Evolutionary conservation across 139 green algal species (phyloP), one percentile per base, ranked within the genome.

Genomic region (Coelastrella sp.): DNA sequence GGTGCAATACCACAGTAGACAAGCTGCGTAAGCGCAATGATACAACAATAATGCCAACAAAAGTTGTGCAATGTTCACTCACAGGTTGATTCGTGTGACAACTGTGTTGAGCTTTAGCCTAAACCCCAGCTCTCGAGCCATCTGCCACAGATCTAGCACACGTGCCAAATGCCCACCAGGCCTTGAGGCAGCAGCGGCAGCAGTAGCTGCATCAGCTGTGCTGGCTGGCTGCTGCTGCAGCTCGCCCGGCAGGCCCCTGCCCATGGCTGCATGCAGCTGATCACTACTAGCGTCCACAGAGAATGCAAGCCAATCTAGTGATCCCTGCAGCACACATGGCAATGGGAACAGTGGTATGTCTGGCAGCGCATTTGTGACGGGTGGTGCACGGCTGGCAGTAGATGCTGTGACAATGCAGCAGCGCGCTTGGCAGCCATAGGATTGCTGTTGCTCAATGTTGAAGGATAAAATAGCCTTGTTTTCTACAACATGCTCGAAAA

Each of bases 71-170:
- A 3, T 10, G n/a, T n/a, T 71, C 3, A 10, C 61, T 71, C 3
- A 71, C 89, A 90, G 20, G 82, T 90, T 87, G 59, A 61, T 22
- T 3, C 60, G 47, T 7, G 20, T 61, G 4, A 92, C 75, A 11
- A 92, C 89, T 19, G 83, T 90, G 73, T 92, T 92, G 6, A 92
- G 89, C 83, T 92, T 92, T n/a, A 92, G 78, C 14, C 71, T n/a
- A 79, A 84, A 91, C 10, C 88, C 88, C 79, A 91, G 88, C 7
- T 23, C 32, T 71, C 59, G 79, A n/a, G 88, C 88, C 80, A 75
- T 17, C 11, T 19, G 4, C 88, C 88, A 91, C 66, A 88, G 79
- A 20, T 4, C 23, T 73, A 76, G 61, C 6, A 80, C 56, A 17
- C 88, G 79, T 4, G 32, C 59, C 5, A 91, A 47, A 66, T 91